These are phyloP conservation scores for Paraphaeosphaeria sporulosa DNA, from an alignment of 2,329 filamentous ascomycete species.

Conservation along the genomic window DNA sequence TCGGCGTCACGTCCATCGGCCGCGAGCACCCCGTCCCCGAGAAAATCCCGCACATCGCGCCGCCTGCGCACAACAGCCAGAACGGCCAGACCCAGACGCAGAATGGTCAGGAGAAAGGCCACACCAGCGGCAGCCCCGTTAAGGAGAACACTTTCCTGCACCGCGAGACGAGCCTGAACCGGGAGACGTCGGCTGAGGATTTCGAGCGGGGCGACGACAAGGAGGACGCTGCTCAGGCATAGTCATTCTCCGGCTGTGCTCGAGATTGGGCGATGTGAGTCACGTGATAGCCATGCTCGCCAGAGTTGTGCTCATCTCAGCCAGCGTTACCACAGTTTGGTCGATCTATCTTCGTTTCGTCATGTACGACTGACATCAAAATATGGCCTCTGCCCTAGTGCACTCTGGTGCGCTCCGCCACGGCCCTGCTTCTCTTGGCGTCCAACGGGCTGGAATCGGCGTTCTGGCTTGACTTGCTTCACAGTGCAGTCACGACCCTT, in stretches of 20 bases:
- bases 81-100: constrained; percentile 48
- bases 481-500: too few relatives aligned
- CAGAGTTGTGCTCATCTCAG: constrained; percentile 8
- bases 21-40: constrained; percentile 94
- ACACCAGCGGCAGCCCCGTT: constrained; percentile 75
- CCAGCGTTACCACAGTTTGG: constrained; percentile 5
- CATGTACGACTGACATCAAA: constrained; percentile 22
- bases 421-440: constrained; percentile 22
- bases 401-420: constrained; percentile 15
- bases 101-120: constrained; percentile 55
- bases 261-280: constrained; percentile 4
- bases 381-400: constrained; percentile 25
- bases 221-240: constrained; percentile 31
- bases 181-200: constrained; percentile 77
- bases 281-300: not conserved
- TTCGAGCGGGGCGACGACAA: constrained; percentile 52
- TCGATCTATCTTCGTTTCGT: constrained; percentile 14
- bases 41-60: constrained; percentile 89
- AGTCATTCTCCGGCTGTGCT: constrained; percentile 8
- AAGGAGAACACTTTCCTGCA: constrained; percentile 91
- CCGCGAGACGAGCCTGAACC: constrained; percentile 77
- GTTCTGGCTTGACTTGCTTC: constrained; percentile 20
- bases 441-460: constrained; percentile 22
- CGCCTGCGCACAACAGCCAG: constrained; percentile 61
- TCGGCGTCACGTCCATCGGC: constrained; percentile 91